phyloP scores from a whole-genome alignment of 1,284 basidiomycete species.

The Sporisorium graminicola region DNA sequence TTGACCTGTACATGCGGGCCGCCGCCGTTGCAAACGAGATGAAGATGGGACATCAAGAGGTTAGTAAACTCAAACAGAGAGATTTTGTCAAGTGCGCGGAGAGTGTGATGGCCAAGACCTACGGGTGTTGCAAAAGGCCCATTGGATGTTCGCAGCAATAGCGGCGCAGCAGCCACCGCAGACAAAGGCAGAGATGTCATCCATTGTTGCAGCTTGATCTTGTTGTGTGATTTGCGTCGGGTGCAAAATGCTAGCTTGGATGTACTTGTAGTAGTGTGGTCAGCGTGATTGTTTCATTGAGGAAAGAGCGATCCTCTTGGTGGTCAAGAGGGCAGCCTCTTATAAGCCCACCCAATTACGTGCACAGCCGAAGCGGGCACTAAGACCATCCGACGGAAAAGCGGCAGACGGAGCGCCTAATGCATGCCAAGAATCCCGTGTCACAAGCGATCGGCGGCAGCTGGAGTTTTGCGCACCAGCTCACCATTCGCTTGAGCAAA shows the following conservation, averaged over 20 bases:
- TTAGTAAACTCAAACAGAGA: background rate
- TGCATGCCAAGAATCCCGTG: no score
- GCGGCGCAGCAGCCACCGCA: slow-evolving; percentile 18
- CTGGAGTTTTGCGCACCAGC: no score
- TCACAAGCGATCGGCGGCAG: no score
- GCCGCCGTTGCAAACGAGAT: background rate
- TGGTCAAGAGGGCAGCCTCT: background rate
- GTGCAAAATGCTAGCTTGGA: no score
- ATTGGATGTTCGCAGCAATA: slow-evolving; percentile 18
- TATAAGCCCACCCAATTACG: no score
- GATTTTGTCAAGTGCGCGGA: no score
- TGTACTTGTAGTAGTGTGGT: no score
- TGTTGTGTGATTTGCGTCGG: background rate
- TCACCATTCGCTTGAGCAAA: no score
- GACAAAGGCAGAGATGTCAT: background rate
- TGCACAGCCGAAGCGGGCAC: no score
- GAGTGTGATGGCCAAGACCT: background rate
- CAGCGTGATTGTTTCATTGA: no score
- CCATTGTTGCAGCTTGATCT: background rate
- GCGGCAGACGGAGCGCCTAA: no score
- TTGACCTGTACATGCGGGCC: slow-evolving; percentile 10
- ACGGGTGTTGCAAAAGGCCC: slow-evolving; percentile 35
- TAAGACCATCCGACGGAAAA: no score
- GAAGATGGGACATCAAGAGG: background rate
- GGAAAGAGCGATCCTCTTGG: background rate